Conservation (phyloP, 2,329 filamentous ascomycete species). For the Tolypocladium endophyticum region DNA sequence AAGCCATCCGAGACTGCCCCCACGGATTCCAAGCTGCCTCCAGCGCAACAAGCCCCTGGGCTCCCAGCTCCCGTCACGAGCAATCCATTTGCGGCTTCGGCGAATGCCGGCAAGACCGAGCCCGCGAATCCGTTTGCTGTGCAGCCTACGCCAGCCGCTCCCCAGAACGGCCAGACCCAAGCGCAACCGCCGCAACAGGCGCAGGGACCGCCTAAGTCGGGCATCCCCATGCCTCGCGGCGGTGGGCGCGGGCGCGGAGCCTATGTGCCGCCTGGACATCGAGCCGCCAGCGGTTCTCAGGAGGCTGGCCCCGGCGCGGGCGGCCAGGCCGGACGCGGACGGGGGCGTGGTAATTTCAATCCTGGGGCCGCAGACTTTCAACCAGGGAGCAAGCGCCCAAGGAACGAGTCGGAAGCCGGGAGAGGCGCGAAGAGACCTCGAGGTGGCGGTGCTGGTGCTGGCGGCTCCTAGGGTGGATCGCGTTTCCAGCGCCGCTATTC, state of each 20-base stretch:
- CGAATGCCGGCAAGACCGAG: constrained; percentile 6
- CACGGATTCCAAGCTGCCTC: constrained; percentile 6
- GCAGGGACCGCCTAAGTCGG: constrained; percentile 17
- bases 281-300: constrained; percentile 22
- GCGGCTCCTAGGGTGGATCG: background rate
- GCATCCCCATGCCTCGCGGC: constrained; percentile 30
- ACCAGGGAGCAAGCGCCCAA: constrained; percentile 44
- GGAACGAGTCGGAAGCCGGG: constrained; percentile 38
- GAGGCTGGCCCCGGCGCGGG: constrained; percentile 21
- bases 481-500: background rate
- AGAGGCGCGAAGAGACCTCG: constrained; percentile 31
- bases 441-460: constrained; percentile 10
- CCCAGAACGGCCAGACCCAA: constrained; percentile 1
- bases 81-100: constrained; percentile 22
- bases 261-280: constrained; percentile 26
- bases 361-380: constrained; percentile 45
- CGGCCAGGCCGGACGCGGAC: constrained; percentile 21
- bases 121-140: constrained; percentile 17
- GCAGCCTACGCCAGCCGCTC: background rate
- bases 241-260: constrained; percentile 28
- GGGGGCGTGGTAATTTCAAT: constrained; percentile 33
- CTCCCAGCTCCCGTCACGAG: constrained; percentile 10
- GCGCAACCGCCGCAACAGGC: constrained; percentile 5
- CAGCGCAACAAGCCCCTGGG: constrained; percentile 8
- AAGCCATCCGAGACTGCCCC: constrained; percentile 4